These are phyloP conservation scores for Isabelozyma rhagii DNA, from an alignment of 805 yeast genomes.

Conservation along the genomic window DNA sequence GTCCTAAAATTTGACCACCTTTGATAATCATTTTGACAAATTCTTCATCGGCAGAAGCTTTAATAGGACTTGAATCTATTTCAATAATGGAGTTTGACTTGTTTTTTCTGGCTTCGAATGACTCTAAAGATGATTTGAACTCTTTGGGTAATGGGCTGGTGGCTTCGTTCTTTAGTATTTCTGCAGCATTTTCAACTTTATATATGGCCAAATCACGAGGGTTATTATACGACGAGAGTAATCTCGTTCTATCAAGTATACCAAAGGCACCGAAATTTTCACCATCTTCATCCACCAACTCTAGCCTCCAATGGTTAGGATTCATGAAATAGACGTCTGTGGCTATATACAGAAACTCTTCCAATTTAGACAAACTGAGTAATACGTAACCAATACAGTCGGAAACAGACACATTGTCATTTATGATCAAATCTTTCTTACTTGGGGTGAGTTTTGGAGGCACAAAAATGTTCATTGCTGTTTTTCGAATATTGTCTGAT, in stretches of 20 bases:
- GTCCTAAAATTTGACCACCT: not conserved
- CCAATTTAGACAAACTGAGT: constrained; percentile 21
- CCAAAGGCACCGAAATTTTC: constrained; percentile 94
- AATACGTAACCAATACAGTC: constrained; percentile 43
- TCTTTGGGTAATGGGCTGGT: constrained; percentile 55
- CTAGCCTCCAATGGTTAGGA: constrained; percentile 72
- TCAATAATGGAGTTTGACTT: constrained; percentile 8
- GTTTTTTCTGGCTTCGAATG: constrained; percentile 11
- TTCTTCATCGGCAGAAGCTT: constrained; percentile 9
- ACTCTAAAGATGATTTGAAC: constrained; percentile 21
- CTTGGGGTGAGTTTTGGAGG: constrained; percentile 30
- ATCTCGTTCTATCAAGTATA: constrained; percentile 66
- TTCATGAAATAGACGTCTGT: constrained; percentile 23
- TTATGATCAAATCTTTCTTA: constrained; percentile 18
- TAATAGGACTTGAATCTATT: constrained; percentile 8
- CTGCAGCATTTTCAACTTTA: constrained; percentile 45
- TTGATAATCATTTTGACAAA: constrained; percentile 6
- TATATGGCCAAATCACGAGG: constrained; percentile 78
- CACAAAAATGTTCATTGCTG: constrained; percentile 23
- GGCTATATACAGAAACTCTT: constrained; percentile 16
- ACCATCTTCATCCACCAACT: constrained; percentile 88
- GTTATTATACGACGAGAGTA: constrained; percentile 68
- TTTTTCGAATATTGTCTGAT: constrained; percentile 5
- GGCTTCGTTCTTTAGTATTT: constrained; percentile 44
- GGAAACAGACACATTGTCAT: constrained; percentile 25